Conservation (phyloP, 2,329 filamentous ascomycete genomes). For the Biscogniauxia mediterranea region DNA sequence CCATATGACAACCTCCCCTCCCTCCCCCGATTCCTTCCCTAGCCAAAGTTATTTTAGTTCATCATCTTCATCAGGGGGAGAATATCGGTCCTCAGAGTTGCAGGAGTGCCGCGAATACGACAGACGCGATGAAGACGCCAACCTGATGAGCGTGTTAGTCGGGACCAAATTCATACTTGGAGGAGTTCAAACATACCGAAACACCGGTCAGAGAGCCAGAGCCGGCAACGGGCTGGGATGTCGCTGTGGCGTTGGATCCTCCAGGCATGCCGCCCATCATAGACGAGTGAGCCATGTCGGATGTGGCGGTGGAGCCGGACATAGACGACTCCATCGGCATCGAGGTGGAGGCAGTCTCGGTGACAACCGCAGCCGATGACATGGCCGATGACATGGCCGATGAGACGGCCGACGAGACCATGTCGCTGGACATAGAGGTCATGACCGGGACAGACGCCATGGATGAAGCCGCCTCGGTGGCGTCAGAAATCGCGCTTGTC, state of each 20-base stretch:
- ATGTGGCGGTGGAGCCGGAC: neutral
- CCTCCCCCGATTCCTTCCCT: neutral
- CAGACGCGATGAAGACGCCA: conserved; percentile 23
- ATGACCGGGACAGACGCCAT: neutral
- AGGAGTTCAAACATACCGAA: conserved; percentile 23
- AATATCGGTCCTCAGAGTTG: conserved; percentile 16
- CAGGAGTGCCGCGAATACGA: conserved; percentile 20
- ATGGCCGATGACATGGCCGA: neutral
- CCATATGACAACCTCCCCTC: neutral
- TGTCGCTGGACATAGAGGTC: neutral
- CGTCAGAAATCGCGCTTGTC: conserved; percentile 4
- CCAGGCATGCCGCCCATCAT: conserved; percentile 14
- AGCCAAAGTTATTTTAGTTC: neutral
- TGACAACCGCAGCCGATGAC: conserved; percentile 2
- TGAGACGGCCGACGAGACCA: neutral
- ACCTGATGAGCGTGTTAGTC: conserved; percentile 20
- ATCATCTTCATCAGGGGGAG: neutral
- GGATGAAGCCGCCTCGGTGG: conserved; percentile 3
- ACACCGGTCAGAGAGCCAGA: conserved; percentile 15
- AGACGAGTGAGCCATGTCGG: conserved; percentile 8
- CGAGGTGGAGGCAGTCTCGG: conserved; percentile 6
- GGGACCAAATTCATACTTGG: no score
- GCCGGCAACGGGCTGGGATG: conserved; percentile 19
- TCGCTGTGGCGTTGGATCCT: conserved; percentile 16
- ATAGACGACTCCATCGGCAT: conserved; percentile 9